These are phyloP conservation scores for Camillea tinctor DNA, from an alignment of 2,329 filamentous ascomycete species.

Conservation along the genomic window DNA sequence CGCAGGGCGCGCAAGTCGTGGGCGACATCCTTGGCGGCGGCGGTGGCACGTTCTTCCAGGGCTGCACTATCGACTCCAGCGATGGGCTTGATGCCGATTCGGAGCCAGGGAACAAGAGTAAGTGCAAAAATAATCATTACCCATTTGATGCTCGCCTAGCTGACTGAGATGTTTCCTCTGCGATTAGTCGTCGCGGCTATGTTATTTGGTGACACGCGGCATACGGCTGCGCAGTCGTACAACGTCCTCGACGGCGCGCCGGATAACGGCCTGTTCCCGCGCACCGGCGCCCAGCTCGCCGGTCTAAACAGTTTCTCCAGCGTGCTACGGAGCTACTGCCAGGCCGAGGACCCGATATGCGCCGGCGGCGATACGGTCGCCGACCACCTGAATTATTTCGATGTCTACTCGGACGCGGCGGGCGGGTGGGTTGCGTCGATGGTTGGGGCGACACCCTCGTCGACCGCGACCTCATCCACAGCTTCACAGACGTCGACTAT, in stretches of 20 bases:
- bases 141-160: no score
- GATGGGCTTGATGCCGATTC: slow-evolving; percentile 27
- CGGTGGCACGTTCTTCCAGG: slow-evolving; percentile 35
- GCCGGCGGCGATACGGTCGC: slow-evolving; percentile 23
- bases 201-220: slow-evolving; percentile 35
- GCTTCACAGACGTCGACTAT: not conserved
- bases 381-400: slow-evolving; percentile 32
- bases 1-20: slow-evolving; percentile 40
- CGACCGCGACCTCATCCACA: slow-evolving; percentile 3
- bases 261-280: slow-evolving; percentile 16
- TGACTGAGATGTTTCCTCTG: not conserved
- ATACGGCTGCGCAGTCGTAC: slow-evolving; percentile 35
- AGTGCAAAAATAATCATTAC: no score
- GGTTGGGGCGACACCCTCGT: not conserved
- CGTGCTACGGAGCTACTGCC: slow-evolving; percentile 29
- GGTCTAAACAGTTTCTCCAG: slow-evolving; percentile 21
- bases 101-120: slow-evolving; percentile 34
- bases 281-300: slow-evolving; percentile 20
- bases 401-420: slow-evolving; percentile 25
- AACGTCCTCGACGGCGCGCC: slow-evolving; percentile 31
- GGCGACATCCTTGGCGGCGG: slow-evolving; percentile 37
- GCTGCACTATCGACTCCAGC: slow-evolving; percentile 26
- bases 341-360: slow-evolving; percentile 30
- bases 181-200: slow-evolving; percentile 33
- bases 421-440: slow-evolving; percentile 27